These are phyloP conservation scores for Macrolepiota albuminosa DNA, from an alignment of 768 basidiomycete species.

Conservation along the genomic window DNA sequence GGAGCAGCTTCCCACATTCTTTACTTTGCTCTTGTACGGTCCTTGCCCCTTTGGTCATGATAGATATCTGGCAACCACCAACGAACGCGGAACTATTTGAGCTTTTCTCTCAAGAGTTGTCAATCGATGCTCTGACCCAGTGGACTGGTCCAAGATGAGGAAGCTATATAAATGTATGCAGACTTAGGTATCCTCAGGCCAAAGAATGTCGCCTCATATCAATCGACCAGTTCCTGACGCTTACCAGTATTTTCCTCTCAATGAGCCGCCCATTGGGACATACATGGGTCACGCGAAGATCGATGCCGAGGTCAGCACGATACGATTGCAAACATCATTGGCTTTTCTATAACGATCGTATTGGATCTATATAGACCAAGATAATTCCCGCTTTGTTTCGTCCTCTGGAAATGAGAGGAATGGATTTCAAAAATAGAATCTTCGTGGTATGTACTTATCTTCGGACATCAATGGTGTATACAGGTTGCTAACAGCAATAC, in stretches of 20 bases:
- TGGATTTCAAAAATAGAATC: constrained; percentile 72
- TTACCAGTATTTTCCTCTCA: constrained; percentile 55
- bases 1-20: constrained; percentile 63
- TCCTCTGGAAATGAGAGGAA: constrained; percentile 54
- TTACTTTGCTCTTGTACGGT: constrained; percentile 63
- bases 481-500: background rate
- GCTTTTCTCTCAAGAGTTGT: background rate
- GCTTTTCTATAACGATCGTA: background rate
- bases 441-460: constrained; percentile 45
- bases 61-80: background rate
- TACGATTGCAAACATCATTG: background rate
- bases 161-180: too few species aligned
- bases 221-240: constrained; percentile 47
- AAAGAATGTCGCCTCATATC: constrained; percentile 21
- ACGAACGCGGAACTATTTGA: background rate
- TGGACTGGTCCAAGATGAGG: background rate
- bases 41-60: constrained; percentile 35
- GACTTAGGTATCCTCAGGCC: too few species aligned
- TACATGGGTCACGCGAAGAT: constrained; percentile 5
- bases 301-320: constrained; percentile 6
- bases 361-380: constrained; percentile 35
- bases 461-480: background rate
- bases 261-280: constrained; percentile 52
- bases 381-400: constrained; percentile 57
- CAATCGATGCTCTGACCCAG: background rate